phyloP scores from a whole-genome alignment of 176 grass and related monocot species.

The Neostapfia colusana region DNA sequence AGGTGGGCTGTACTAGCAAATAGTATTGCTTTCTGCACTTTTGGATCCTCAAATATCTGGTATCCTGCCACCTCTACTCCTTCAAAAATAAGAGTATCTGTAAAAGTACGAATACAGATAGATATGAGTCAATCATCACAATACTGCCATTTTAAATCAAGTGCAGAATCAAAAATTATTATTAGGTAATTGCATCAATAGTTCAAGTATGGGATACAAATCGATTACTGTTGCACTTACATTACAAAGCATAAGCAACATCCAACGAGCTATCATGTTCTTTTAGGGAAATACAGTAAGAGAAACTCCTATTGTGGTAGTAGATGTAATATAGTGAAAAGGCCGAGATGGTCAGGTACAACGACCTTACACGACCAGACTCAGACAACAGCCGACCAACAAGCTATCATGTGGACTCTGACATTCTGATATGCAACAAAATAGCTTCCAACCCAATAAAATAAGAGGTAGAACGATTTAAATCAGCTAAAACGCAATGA shows the following conservation, averaged over 20 bases:
- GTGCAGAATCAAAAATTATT: background rate
- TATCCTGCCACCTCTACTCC: slow-evolving; percentile 97
- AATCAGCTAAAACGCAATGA: slow-evolving; percentile 1
- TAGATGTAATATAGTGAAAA: too few relatives aligned
- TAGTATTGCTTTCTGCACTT: slow-evolving; percentile 82
- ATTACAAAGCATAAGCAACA: background rate
- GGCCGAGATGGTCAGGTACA: too few relatives aligned
- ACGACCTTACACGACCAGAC: too few relatives aligned
- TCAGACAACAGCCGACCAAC: too few relatives aligned
- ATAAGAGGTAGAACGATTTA: background rate
- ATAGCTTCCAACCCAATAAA: background rate
- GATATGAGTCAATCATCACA: slow-evolving; percentile 5
- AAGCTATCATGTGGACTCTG: background rate
- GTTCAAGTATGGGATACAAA: slow-evolving; percentile 4
- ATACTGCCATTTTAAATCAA: background rate
- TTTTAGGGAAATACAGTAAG: too few relatives aligned
- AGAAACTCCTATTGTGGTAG: too few relatives aligned
- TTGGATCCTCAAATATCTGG: slow-evolving; percentile 75
- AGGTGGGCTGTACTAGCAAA: slow-evolving; percentile 83
- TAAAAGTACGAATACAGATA: slow-evolving; percentile 23
- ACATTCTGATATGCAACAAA: slow-evolving; percentile 14
- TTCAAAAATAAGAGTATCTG: slow-evolving; percentile 92
- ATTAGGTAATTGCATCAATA: background rate
- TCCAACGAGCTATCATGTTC: background rate
- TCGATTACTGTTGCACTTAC: slow-evolving; percentile 5